Evolutionary conservation across 208 protist species (phyloP).

Genomic region (Acanthamoeba triangularis): DNA sequence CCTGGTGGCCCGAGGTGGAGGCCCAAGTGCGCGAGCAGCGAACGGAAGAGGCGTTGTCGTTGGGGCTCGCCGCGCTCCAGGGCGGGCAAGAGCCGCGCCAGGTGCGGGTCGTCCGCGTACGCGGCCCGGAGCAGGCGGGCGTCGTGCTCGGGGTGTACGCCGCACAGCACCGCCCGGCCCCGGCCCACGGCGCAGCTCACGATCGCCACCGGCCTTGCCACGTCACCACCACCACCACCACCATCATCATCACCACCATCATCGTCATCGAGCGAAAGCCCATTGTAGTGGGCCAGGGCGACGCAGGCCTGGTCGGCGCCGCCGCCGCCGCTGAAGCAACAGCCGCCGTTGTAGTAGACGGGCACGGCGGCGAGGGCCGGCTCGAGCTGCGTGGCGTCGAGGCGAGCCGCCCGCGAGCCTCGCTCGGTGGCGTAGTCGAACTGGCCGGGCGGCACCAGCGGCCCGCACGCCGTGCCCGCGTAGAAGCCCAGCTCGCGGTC

Average conservation of each 20-base stretch:
- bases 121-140: not conserved
- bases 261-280: not conserved
- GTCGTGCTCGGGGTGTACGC: constrained; percentile 8
- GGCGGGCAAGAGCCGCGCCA: not conserved
- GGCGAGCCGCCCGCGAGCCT: not conserved
- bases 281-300: not conserved
- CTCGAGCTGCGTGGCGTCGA: too few species aligned
- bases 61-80: not conserved
- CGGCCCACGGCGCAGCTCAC: not conserved
- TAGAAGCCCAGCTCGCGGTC: constrained; percentile 9
- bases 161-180: not conserved
- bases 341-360: constrained; percentile 12
- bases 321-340: not conserved
- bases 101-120: not conserved
- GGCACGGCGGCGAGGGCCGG: not conserved
- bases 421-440: not conserved
- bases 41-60: not conserved
- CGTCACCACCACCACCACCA: not conserved
- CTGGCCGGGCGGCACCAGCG: not conserved
- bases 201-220: not conserved
- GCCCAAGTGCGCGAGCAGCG: not conserved
- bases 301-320: not conserved
- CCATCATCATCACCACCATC: too few species aligned
- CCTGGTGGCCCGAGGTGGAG: not conserved
- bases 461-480: not conserved